A percentile compares a stretch with the other conserved stretches of the same genome.
phyloP scores from a whole-genome alignment of 345 rosid genomes.

The Linum trigynum region DNA sequence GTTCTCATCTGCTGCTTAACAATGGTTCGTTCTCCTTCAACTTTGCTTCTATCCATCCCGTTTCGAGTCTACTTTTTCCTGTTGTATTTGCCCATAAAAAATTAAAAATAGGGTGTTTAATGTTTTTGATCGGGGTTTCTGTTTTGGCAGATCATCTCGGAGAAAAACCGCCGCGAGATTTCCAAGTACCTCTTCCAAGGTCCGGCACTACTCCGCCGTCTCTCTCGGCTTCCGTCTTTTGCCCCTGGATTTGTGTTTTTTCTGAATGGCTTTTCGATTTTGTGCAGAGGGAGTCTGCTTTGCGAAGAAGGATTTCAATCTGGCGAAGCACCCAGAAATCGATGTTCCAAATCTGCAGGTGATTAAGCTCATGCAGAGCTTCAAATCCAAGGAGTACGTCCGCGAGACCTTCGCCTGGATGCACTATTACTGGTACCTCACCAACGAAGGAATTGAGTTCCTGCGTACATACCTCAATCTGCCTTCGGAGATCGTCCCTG shows the following conservation, averaged over 20 bases:
- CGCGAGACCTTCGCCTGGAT: slow-evolving; percentile 2
- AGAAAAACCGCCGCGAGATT: background rate
- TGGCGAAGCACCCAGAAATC: slow-evolving; percentile 4
- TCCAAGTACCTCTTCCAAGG: slow-evolving; percentile 8
- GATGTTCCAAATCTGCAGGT: background rate
- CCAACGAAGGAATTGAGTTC: slow-evolving; percentile 2
- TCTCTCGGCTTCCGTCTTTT: background rate
- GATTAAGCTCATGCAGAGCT: slow-evolving; percentile 7
- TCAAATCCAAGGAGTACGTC: slow-evolving; percentile 5
- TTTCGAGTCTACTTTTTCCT: background rate
- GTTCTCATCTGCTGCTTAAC: background rate
- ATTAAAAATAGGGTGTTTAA: background rate
- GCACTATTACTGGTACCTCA: slow-evolving; percentile 6
- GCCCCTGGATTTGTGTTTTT: too few relatives aligned
- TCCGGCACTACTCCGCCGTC: background rate
- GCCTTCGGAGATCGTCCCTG: slow-evolving; percentile 6
- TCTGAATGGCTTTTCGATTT: background rate
- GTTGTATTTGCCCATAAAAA: background rate
- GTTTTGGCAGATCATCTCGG: background rate
- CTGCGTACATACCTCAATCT: slow-evolving; percentile 4
- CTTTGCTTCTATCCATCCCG: background rate
- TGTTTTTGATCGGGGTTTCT: background rate
- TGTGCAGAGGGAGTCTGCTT: slow-evolving; percentile 1
- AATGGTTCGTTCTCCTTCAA: background rate
- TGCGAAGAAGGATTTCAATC: slow-evolving; percentile 6